Conservation (phyloP, 306 rosid genomes). For the Psophocarpus tetragonolobus region DNA sequence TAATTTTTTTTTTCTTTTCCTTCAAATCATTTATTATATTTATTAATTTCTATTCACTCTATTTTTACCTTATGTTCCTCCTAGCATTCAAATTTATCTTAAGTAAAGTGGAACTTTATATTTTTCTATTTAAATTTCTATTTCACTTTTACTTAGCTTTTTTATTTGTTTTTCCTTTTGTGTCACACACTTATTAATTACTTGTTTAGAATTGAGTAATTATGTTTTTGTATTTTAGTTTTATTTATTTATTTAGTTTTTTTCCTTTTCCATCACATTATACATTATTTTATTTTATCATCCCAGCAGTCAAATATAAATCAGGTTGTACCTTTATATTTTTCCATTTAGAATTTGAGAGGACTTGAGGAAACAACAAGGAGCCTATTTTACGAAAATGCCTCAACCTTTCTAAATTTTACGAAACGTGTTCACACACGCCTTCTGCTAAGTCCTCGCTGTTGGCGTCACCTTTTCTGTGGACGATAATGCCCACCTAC, state of each 20-base stretch:
- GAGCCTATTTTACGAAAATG: not conserved
- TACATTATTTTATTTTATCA: not conserved
- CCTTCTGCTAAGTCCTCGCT: not conserved
- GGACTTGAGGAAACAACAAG: not conserved
- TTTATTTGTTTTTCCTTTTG: too few relatives aligned
- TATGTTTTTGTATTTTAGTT: too few relatives aligned
- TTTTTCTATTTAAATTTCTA: too few relatives aligned
- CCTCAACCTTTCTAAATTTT: conserved; percentile 26
- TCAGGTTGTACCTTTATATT: not conserved
- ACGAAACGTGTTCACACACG: conserved; percentile 31
- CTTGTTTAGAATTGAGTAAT: too few relatives aligned
- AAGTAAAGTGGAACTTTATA: too few relatives aligned
- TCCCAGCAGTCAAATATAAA: not conserved
- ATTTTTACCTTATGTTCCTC: too few relatives aligned
- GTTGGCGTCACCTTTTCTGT: not conserved
- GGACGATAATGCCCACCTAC: conserved; percentile 54
- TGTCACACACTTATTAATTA: too few relatives aligned
- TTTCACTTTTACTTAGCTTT: too few relatives aligned
- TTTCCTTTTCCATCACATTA: not conserved
- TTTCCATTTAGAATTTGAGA: not conserved
- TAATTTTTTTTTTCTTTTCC: too few relatives aligned
- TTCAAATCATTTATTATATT: too few relatives aligned
- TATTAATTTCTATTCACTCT: too few relatives aligned
- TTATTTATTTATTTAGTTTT: not conserved
- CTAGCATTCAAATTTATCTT: too few relatives aligned